These are phyloP conservation scores for Oenanthe javanica DNA, from an alignment of 140 eudicot genomes.

Conservation along the genomic window DNA sequence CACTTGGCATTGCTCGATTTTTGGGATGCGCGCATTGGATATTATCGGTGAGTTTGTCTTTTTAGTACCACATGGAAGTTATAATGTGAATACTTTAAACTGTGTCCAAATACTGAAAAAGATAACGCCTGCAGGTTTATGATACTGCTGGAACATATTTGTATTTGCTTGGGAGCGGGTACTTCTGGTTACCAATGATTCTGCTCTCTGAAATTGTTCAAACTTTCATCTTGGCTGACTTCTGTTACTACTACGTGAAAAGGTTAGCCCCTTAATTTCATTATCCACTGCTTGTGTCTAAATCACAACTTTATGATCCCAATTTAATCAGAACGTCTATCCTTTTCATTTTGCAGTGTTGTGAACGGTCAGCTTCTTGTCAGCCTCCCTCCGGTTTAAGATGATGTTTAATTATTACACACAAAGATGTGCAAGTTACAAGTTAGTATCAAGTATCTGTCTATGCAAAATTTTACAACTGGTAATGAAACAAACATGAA, in stretches of 20 bases:
- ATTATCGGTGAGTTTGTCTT: conserved; percentile 46
- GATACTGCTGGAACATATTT: conserved; percentile 63
- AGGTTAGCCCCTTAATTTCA: conserved; percentile 32
- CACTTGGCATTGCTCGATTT: conserved; percentile 84
- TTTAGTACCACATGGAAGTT: background rate
- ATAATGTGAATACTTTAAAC: background rate
- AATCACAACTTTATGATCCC: background rate
- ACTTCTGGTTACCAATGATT: conserved; percentile 60
- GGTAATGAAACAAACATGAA: background rate
- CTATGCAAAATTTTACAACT: too few relatives aligned
- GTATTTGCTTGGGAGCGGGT: conserved; percentile 54
- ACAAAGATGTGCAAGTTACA: background rate
- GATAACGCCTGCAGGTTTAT: conserved; percentile 42
- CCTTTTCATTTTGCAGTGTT: conserved; percentile 38
- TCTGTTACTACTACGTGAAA: conserved; percentile 76
- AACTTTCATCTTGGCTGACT: conserved; percentile 82
- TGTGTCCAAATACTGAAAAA: background rate
- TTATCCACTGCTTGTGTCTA: background rate
- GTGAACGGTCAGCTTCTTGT: conserved; percentile 53
- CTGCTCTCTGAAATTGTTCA: conserved; percentile 64
- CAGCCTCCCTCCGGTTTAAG: conserved; percentile 55
- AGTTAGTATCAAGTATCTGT: background rate
- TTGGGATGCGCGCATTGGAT: conserved; percentile 88
- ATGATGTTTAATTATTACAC: background rate
- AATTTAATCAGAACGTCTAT: background rate